phyloP scores from a whole-genome alignment of 352 stramenopile species.

The Phytophthora fragariae region DNA sequence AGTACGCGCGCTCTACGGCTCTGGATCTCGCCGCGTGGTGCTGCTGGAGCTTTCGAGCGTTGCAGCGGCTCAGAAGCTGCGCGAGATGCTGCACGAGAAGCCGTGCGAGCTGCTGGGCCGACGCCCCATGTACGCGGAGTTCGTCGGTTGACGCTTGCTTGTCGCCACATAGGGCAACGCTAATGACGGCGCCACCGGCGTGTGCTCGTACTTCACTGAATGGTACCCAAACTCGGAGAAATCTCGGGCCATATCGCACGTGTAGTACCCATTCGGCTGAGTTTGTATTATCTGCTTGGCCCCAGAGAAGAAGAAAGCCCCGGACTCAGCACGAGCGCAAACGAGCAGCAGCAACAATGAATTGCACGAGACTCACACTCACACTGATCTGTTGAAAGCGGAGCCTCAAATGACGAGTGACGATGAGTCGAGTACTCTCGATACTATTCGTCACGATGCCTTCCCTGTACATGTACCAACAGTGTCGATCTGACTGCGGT shows the following conservation, averaged over 20 bases:
- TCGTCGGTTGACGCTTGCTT: slow-evolving; percentile 60
- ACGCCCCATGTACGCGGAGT: slow-evolving; percentile 80
- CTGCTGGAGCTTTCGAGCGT: slow-evolving; percentile 47
- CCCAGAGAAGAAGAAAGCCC: slow-evolving; percentile 51
- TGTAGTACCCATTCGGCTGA: slow-evolving; percentile 66
- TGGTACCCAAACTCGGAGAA: slow-evolving; percentile 87
- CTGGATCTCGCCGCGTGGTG: slow-evolving; percentile 61
- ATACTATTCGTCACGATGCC: slow-evolving; percentile 24
- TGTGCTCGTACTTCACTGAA: slow-evolving; percentile 75
- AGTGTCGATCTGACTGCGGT: neutral
- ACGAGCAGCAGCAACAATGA: slow-evolving; percentile 35
- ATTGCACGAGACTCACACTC: slow-evolving; percentile 9
- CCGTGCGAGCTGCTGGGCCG: slow-evolving; percentile 63
- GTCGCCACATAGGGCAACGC: slow-evolving; percentile 53
- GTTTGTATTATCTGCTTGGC: neutral
- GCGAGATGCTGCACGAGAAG: slow-evolving; percentile 62
- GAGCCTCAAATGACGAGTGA: slow-evolving; percentile 29
- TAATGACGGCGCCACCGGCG: slow-evolving; percentile 73
- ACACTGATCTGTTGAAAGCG: neutral
- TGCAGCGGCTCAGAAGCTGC: slow-evolving; percentile 33
- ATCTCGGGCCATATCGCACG: slow-evolving; percentile 81
- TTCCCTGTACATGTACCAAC: slow-evolving; percentile 14
- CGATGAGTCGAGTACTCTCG: slow-evolving; percentile 28
- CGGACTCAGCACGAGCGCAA: slow-evolving; percentile 30
- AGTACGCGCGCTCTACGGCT: slow-evolving; percentile 61